Base-by-base conservation (phyloP, 2,329 filamentous ascomycete genomes). In the Ilyonectria mors-panacis region DNA sequence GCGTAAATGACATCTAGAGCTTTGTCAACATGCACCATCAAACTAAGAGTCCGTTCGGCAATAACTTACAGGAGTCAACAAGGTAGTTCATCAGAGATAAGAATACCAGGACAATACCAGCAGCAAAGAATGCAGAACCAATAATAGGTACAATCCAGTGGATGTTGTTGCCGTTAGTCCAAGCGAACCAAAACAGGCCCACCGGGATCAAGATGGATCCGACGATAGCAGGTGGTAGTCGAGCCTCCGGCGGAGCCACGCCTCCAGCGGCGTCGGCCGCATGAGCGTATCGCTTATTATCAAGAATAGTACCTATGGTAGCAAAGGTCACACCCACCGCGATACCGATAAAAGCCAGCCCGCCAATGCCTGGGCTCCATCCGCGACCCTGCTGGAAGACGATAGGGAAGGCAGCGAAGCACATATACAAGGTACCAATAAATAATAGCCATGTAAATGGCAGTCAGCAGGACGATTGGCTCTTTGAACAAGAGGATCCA, bases 141-240 rank as follows among this genome's bases (percentile, higher is more conserved):
- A 54, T 54, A 23, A 61, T 61, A 2, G 59, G 59, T 2, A 55
- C 59, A 39, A 56, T 19, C 59, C 59, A 62, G 21, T 62, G 51
- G 19, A 62, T 54, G 9, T 4, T 37, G 17, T 23, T 28, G 28
- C 39, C 35, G 2, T 28, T 62, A 6, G 59, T 62, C 59, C 59
- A 62, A 17, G 59, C 59, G 15, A 48, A 62, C 51, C 39, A 62
- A n/a, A 62, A 62, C 13, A 62, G 6, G 1, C 59, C 59, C 28
- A 48, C 51, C 2, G 59, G 59, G 8, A 62, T 33, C 12, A 56
- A 35, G 6, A 61, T 13, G 7, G 50, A 54, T 6, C 59, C 59
- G 15, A 45, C 6, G 0, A 61, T 33, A 13, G 48, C 28, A 8
- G 59, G 59, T 10, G 59, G 50, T 6, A 61, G 28, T 37, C 59